Evolutionary conservation across 768 basidiomycete genomes (phyloP), one percentile per base, ranked within the genome.

Genomic region (Thelephora aurantiotincta): DNA sequence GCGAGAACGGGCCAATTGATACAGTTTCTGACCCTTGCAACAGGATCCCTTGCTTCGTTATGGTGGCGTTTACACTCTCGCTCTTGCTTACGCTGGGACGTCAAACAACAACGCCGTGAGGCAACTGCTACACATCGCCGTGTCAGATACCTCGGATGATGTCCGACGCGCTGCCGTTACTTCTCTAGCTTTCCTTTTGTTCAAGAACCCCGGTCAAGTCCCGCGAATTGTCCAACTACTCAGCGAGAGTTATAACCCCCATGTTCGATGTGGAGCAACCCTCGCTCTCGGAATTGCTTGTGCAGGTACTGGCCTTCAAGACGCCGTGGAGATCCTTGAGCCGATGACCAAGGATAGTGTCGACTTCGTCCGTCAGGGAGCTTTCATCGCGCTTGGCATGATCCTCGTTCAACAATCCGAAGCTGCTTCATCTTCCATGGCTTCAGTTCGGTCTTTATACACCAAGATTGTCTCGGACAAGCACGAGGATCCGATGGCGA

Each of bases 311-410:
- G 96, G 94, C 41, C 75, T 94, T 41, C 60, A 93, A 82, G 93
- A 98, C 65, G 96, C 96, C 18, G 78, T 98, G 50, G 91, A 92
- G 54, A 88, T 99, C 52, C 68, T 99, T 52, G 91, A 98, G 62
- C 96, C 96, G 4, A 90, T 99, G 86, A 96, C 92, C 16, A 96
- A 90, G 59, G 96, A 99, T 55, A 81, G 92, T 19, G 88, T 97
- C 41, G 96, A 99, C 65, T 99, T 98, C 60, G 96, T 99, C 48
- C 86, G 94, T 13, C 96, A 99, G 65, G 94, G 94, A 11, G 96
- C 96, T 2, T 88, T 93, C 63, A 80, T 96, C 53, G 84, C 94
- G 13, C 74, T 98, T 44, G 89, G 94, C 22, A 94, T 98, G 90
- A 79, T 99, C 55, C 80, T 98, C 33, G 87, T 98, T 35, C 87